Evolutionary conservation across 2,329 filamentous ascomycete genomes (phyloP), one percentile per base, ranked within the genome.

Genomic region (Pestalotiopsis sp.): DNA sequence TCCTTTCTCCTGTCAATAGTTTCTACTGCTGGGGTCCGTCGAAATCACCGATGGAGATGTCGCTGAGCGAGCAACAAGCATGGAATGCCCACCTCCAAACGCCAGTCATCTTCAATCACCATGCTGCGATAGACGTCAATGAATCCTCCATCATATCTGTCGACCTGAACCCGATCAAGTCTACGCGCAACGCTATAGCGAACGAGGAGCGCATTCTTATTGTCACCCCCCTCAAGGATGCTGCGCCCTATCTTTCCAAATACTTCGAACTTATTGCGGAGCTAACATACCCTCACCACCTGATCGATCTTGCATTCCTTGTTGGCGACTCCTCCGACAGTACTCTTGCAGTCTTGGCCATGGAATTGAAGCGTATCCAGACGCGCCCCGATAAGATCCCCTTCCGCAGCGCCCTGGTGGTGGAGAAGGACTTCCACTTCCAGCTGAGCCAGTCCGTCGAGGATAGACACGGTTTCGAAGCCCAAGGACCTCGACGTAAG

Each of bases 1-100:
- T 39, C 59, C 17, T 56, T 40, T 64, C 68, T 67, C 44, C 64
- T 52, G 68, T 35, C 48, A 70, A 70, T 76, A 98, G 95, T 82
- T 98, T 97, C 82, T 97, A 97, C 82, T 99, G 96, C 84, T 98
- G 94, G 88, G 96, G 96, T 13, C 95, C 96, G 14, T 89, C 92
- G 26, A 98, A 97, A 84, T 89, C 96, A n/a, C 96, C 96, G 65
- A 97, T 97, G 90, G 90, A 96, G 71, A 97, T 99, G 94, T 89
- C 92, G 56, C 84, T 91, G 67, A 98, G 98, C 78, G 96, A 99
- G 78, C 91, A 95, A 79, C 91, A 91, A 70, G 88, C 93, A 71
- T 99, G 96, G 96, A 91, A 92, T 73, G 90, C 89, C 68, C 94
- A 97, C 77, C 84, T 96, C 70, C 91, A 94, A 74, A 98, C 96